Conservation (phyloP, 108 stramenopile genomes). For the Conticribra weissflogii region DNA sequence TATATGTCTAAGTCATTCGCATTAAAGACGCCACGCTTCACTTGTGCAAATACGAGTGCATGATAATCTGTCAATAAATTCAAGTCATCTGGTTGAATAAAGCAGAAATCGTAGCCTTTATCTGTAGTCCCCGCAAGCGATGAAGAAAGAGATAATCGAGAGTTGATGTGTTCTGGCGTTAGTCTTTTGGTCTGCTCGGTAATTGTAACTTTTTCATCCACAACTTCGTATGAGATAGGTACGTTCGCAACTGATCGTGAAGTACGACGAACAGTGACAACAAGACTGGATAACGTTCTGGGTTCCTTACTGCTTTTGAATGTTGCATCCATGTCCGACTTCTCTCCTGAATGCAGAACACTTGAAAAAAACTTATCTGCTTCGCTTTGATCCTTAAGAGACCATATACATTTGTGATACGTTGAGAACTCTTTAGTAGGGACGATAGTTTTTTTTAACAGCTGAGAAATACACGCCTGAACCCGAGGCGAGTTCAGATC, state of each 20-base stretch:
- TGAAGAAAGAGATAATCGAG: too few species aligned
- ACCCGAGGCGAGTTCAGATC: too few species aligned
- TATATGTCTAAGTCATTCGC: constrained; percentile 5
- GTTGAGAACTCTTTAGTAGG: too few species aligned
- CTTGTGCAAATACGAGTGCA: constrained; percentile 11
- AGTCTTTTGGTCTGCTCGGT: background rate
- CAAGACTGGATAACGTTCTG: constrained; percentile 15
- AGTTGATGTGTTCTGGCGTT: too few species aligned
- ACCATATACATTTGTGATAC: too few species aligned
- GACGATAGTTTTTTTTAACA: too few species aligned
- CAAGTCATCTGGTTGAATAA: constrained; percentile 5
- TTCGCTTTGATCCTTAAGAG: too few species aligned
- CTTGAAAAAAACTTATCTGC: too few species aligned
- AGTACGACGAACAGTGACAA: constrained; percentile 12
- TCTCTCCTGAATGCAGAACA: too few species aligned
- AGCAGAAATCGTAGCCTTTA: constrained; percentile 10
- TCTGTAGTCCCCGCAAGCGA: too few species aligned
- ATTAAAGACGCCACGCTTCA: constrained; percentile 30
- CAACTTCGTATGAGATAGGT: constrained; percentile 13
- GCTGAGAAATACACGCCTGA: too few species aligned
- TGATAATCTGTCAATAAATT: constrained; percentile 11
- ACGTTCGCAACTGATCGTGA: background rate
- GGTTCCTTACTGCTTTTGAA: constrained; percentile 1
- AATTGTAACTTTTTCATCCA: background rate
- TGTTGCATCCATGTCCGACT: too few species aligned